Base-by-base conservation (phyloP, 2,329 filamentous ascomycete species). In the Magnaporthiopsis rhizophila region DNA sequence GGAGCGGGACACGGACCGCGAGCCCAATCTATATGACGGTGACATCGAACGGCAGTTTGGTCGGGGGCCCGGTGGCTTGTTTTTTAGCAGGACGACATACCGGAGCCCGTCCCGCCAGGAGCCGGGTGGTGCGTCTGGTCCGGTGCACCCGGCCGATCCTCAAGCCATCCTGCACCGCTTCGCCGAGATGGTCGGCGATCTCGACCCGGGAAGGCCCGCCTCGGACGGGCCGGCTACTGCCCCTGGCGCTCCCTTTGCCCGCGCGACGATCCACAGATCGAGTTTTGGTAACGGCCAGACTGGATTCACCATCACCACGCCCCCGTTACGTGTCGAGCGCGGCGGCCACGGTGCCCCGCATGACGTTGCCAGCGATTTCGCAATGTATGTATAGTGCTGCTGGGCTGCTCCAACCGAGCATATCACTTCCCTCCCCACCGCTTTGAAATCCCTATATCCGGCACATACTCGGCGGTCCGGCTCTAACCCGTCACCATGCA, bases 21-120 rank as follows among this genome's bases (percentile, higher is more conserved):
- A 82, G 65, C 84, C 83, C 2, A 85, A 87, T 65, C 83, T 83
- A 1, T 84, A 85, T 18, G 84, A 86, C 68, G 81, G 76, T 32
- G 82, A 87, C 69, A 83, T 87, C 65, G 82, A 86, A 30, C 80
- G 86, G 34, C 77, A 81, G 53, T 61, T 79, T n/a, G 66, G 70
- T 26, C 69, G 68, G 32, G 78, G 76, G 0, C 76, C 77, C 2
- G 73, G 77, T 53, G 77, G 78, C 11, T 75, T 82, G 66, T 73
- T 74, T 59, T 75, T 77, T 63, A 74, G 74, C 34, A 77, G 75
- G 36, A 74, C 73, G 24, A 73, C 76, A 34, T 72, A 50, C 65
- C 65, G 59, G 5, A 63, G 58, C 34, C 65, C 65, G 3, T 57
- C 62, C n/a, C 30, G 61, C 34, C 61, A 56, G 34, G 56, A 62